phyloP scores from a whole-genome alignment of 352 stramenopile genomes.

The Saprolegnia diclina region DNA sequence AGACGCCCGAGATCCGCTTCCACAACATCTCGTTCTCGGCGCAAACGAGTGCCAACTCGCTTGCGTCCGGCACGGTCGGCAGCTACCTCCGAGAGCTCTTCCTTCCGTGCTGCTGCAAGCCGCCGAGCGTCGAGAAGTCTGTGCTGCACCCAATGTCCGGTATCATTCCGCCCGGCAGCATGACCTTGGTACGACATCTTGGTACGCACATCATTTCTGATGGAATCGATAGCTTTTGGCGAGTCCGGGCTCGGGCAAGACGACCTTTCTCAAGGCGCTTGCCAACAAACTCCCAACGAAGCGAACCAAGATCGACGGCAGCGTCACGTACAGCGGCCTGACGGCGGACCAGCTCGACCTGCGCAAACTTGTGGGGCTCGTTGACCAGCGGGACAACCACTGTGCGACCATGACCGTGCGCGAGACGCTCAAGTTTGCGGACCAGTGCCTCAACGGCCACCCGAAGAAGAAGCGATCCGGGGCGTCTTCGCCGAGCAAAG shows the following conservation, averaged over 20 bases:
- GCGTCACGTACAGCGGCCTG: conserved; percentile 38
- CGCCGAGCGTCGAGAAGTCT: conserved; percentile 34
- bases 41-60: not conserved
- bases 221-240: conserved; percentile 31
- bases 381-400: conserved; percentile 84
- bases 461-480: conserved; percentile 38
- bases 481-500: not conserved
- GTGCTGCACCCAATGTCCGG: conserved; percentile 66
- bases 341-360: conserved; percentile 47
- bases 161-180: conserved; percentile 50
- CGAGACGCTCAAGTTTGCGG: conserved; percentile 93
- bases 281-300: conserved; percentile 49
- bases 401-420: conserved; percentile 88
- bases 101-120: conserved; percentile 39
- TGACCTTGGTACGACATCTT: conserved; percentile 47
- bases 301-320: conserved; percentile 36
- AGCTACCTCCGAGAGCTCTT: conserved; percentile 18
- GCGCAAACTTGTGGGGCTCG: conserved; percentile 54
- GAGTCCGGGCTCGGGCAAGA: conserved; percentile 57
- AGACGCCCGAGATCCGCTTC: conserved; percentile 28
- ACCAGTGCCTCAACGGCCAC: conserved; percentile 68
- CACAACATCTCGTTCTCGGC: conserved; percentile 26
- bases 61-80: conserved; percentile 12
- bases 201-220: not conserved
- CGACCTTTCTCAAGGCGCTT: conserved; percentile 67